Evolutionary conservation across 1,284 basidiomycete genomes (phyloP), one percentile per base, ranked within the genome.

Genomic region (Violaceomyces palustris): DNA sequence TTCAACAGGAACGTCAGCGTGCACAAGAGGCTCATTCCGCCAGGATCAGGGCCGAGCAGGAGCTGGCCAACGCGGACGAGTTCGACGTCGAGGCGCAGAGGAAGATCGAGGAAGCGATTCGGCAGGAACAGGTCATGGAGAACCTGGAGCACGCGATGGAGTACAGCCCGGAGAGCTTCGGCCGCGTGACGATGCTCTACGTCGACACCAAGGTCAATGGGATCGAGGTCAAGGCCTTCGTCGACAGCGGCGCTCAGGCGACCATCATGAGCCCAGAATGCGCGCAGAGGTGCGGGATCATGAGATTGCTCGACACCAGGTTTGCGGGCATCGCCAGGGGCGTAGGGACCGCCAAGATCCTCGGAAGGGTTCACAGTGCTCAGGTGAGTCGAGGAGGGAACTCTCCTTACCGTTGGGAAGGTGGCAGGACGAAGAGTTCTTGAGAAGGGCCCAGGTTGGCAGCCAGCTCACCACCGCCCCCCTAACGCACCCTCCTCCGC

Each of bases 201-300:
- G 84, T 93, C 0, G 91, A 96, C 68, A 51, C 62, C 31, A 63
- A 70, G 29, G 90, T 98, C 3, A 98, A 98, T 66, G 87, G 87
- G 0, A 80, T 81, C 41, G 83, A 84, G 1, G 83, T 97, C 27
- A 94, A 92, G 73, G 94, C 94, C 0, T 98, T 98, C 68, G 94
- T 98, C 19, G 93, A 98, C 72, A 93, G 89, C 58, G 93, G 93
- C 21, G 93, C 94, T 3, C 94, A 98, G 64, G 83, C 84, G 43
- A 97, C 93, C 0, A 96, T 97, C 76, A 94, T 97, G 82, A 92
- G 86, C 48, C 92, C 94, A 0, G 87, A 88, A 49, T 91, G 87
- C 61, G 93, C 94, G 9, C 89, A 97, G 72, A 78, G 81, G 33
- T 97, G 93, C 76, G 89, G 88, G 1, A 83, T 97, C 63, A 96